Evolutionary conservation across 2,329 filamentous ascomycete genomes (phyloP), one percentile per base, ranked within the genome.

Genomic region (Ceratocystis ficicola): DNA sequence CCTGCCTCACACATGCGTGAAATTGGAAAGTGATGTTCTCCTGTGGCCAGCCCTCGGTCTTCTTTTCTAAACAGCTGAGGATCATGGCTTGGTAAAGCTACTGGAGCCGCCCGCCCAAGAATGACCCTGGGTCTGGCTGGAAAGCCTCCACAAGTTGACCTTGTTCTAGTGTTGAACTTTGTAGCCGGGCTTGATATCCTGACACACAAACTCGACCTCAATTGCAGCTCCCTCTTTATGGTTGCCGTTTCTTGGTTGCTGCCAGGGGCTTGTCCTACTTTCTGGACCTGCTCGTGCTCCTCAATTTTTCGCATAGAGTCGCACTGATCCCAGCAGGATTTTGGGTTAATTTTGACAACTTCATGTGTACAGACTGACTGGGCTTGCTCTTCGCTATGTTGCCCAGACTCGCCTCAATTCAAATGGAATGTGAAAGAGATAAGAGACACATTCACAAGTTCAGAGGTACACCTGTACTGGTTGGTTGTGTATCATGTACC

Each of bases 301-400:
- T 30, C 55, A 15, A 15, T 25, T 6, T 36, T 36, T 59, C 7
- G 30, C 28, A 8, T 36, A 30, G 55, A 5, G 55, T 59, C 30
- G 55, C 55, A 59, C 55, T 30, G 32, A 30, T 36, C 20, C 55
- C 12, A 59, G n/a, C 28, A 59, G 55, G 55, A 59, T 59, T 59
- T 59, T 59, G 30, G 32, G 55, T 59, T 59, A 59, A 28, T 59
- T 32, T 17, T 59, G 55, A 32, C 55, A 59, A 28, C 25, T 36
- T 52, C 25, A 15, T 28, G 20, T 59, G 28, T 32, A 30, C 25
- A 59, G 8, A 20, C 20, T n/a, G 55, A 28, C 55, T 17, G 17
- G 30, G 20, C 55, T 32, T 20, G 30, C 36, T 41, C 36, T 10
- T 41, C 55, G 25, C 12, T 20, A n/a, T 59, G 7, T 36, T 59